A percentile compares a stretch with the other conserved stretches of the same genome.
Evolutionary conservation across 2,329 filamentous ascomycete genomes (phyloP).

Genomic region (Fusarium beomiforme): DNA sequence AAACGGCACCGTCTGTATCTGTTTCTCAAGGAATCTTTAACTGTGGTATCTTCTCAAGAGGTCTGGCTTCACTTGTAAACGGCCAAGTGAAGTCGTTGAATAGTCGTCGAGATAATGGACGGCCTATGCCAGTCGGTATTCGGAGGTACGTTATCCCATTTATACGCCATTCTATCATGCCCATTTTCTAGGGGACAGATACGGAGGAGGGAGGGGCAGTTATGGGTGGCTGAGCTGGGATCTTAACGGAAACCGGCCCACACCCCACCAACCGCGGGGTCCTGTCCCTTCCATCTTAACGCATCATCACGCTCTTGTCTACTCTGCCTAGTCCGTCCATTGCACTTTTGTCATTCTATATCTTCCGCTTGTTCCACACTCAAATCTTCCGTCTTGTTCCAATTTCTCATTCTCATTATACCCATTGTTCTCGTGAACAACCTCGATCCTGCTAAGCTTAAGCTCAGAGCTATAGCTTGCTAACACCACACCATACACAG

Average conservation of each 20-base stretch:
- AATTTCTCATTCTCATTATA: slow-evolving; percentile 9
- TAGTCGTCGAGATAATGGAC: slow-evolving; percentile 32
- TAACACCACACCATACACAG: slow-evolving; percentile 37
- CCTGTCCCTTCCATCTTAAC: background rate
- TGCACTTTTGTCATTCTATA: slow-evolving; percentile 17
- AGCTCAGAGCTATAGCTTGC: slow-evolving; percentile 38
- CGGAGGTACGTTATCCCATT: slow-evolving; percentile 41
- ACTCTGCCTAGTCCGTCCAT: slow-evolving; percentile 2
- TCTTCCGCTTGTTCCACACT: background rate
- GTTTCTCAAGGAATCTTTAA: slow-evolving; percentile 1
- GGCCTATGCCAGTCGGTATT: slow-evolving; percentile 31
- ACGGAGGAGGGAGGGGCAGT: background rate
- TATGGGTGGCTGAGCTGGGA: background rate
- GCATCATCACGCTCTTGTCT: slow-evolving; percentile 35
- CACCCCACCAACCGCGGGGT: slow-evolving; percentile 34
- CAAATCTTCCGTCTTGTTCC: background rate
- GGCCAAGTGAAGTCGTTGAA: slow-evolving; percentile 16
- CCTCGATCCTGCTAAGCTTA: slow-evolving; percentile 22
- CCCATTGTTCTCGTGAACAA: background rate
- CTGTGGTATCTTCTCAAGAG: slow-evolving; percentile 13
- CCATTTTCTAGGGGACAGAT: background rate
- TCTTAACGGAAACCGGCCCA: slow-evolving; percentile 1
- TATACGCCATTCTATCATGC: background rate
- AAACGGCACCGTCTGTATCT: slow-evolving; percentile 12
- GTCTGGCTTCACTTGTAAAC: slow-evolving; percentile 21